Base-by-base conservation (phyloP, 306 rosid genomes). In the Purshia tridentata region DNA sequence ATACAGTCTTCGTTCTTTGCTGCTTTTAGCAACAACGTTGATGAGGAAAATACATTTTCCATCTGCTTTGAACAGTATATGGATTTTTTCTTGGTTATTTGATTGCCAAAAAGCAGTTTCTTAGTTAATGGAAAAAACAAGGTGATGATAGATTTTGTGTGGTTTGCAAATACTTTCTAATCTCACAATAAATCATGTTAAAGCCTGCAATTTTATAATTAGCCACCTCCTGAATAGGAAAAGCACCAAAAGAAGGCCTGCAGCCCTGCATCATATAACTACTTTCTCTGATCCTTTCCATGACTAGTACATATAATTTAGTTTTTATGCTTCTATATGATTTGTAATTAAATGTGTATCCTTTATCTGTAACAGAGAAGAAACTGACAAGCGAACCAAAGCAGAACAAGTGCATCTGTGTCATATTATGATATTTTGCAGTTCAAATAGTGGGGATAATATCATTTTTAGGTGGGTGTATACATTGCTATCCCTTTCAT, bases 351-450 rank as follows among this genome's bases (percentile, higher is more conserved):
- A 58, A 78, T n/a, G 18, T 47, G 14, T 57, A 29, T 66, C 55
- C 45, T 74, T 73, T 67, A 48, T 42, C 72, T 82, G 44, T 65
- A 52, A 67, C 96, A 91, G 98, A 89, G 77, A 93, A 93, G 90
- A 91, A 91, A 81, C 81, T 84, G 18, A 80, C 80, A 52, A 75
- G 63, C 4, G 80, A 91, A 39, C 65, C 80, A 49, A 73, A 74
- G 54, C 82, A 85, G 77, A 82, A 75, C 85, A 91, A 77, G 86
- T 91, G 97, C 59, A 69, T 72, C 51, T 93, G 98, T 80, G 88
- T 86, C 45, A 89, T 93, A 82, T 84, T 93, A 82, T 91, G 84
- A 80, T 82, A 74, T 59, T 59, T 76, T 60, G 70, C 75, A n/a
- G 76, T 66, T 68, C 57, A 20, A 60, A 70, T 57, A 37, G 64